Evolutionary conservation across 805 yeast species (phyloP).

Genomic region (Hagleromyces aurorensis): DNA sequence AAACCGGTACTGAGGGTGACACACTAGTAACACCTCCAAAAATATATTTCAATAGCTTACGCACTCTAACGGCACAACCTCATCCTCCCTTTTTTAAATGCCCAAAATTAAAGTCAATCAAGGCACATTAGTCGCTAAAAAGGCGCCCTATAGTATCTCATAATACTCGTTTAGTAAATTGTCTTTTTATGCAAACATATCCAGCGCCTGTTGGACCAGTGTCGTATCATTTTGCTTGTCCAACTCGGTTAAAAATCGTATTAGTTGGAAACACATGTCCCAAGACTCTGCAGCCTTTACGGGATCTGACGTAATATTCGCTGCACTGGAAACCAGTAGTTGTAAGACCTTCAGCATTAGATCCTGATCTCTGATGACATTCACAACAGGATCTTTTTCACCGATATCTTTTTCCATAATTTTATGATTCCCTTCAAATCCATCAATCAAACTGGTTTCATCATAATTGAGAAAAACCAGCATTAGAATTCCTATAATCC

Average conservation of each 20-base stretch:
- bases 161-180: too few relatives aligned
- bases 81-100: too few relatives aligned
- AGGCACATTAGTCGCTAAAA: too few relatives aligned
- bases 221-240: conserved; percentile 24
- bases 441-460: conserved; percentile 15
- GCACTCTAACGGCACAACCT: too few relatives aligned
- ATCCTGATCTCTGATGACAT: conserved; percentile 24
- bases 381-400: conserved; percentile 9
- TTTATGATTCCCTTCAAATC: conserved; percentile 5
- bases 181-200: conserved; percentile 18
- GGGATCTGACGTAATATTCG: conserved; percentile 16
- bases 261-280: conserved; percentile 31
- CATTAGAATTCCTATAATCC: conserved; percentile 25
- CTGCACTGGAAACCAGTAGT: conserved; percentile 26
- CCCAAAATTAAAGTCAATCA: too few relatives aligned
- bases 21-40: too few relatives aligned
- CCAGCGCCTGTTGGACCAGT: conserved; percentile 20
- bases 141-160: too few relatives aligned
- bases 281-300: conserved; percentile 27
- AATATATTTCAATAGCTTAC: too few relatives aligned
- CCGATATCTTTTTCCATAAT: neutral
- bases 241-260: conserved; percentile 23
- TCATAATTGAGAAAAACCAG: conserved; percentile 30
- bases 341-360: conserved; percentile 26
- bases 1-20: too few relatives aligned